A percentile compares a stretch with the other conserved stretches of the same genome.
Conservation (phyloP, 169 alveolate genomes). For the Plasmodium sp. region DNA sequence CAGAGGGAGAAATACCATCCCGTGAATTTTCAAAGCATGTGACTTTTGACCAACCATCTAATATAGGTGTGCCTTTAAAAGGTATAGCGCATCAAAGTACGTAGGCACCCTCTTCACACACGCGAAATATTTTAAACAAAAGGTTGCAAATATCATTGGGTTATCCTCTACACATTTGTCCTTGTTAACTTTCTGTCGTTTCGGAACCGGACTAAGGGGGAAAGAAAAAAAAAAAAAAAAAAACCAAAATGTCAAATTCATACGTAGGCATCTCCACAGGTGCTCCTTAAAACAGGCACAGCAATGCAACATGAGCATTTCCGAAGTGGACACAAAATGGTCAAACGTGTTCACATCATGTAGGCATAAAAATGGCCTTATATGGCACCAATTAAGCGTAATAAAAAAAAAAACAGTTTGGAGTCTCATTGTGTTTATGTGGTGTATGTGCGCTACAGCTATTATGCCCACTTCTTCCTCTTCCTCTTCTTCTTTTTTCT, state of each 20-base stretch:
- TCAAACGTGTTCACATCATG: background rate
- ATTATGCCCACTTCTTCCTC: background rate
- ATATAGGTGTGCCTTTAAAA: background rate
- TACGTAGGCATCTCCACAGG: background rate
- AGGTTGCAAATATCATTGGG: background rate
- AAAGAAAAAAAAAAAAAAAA: background rate
- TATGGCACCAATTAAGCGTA: background rate
- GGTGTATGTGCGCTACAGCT: background rate
- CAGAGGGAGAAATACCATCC: background rate
- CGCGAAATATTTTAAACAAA: background rate
- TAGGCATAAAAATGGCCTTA: background rate
- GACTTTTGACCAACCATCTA: background rate
- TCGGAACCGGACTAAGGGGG: conserved; percentile 69
- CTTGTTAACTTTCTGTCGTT: conserved; percentile 44
- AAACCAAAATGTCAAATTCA: background rate
- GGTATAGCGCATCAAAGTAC: background rate
- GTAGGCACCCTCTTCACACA: background rate
- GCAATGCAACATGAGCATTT: background rate
- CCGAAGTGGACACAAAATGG: background rate
- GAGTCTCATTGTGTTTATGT: background rate
- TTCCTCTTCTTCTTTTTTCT: background rate
- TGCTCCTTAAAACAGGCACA: background rate
- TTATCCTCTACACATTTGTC: background rate
- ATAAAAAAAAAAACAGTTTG: background rate
- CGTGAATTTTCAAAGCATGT: background rate